These are phyloP conservation scores for Uronychia binucleata DNA, from an alignment of 73 alveolate species.

Conservation along the genomic window DNA sequence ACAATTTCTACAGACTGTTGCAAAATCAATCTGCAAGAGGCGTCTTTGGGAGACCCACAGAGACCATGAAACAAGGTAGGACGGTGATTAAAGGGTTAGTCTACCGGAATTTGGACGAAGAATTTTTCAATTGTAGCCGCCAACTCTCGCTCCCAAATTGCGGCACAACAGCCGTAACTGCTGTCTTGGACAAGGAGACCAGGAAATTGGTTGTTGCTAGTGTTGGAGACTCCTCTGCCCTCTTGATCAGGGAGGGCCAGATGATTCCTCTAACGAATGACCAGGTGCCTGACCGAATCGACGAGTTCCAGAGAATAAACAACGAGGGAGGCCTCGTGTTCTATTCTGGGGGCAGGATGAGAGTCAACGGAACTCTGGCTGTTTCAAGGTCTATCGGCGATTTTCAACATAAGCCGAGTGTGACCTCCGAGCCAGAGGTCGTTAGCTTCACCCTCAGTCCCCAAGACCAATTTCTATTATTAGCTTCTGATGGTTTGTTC, in stretches of 20 bases:
- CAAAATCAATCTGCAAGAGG: background rate
- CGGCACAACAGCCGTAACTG: background rate
- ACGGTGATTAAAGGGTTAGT: background rate
- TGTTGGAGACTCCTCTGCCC: constrained; percentile 34
- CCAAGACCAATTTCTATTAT: constrained; percentile 6
- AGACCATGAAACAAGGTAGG: constrained; percentile 3
- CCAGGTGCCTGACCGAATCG: background rate
- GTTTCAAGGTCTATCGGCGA: constrained; percentile 23
- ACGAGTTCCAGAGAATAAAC: constrained; percentile 7
- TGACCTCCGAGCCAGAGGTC: constrained; percentile 21
- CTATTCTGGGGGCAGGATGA: background rate
- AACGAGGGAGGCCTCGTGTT: constrained; percentile 1
- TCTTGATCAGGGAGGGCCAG: background rate
- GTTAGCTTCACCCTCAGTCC: background rate
- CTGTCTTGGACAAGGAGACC: background rate
- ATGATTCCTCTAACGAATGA: constrained; percentile 11
- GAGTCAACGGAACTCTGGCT: constrained; percentile 9
- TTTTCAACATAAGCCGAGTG: constrained; percentile 4
- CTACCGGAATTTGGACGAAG: background rate
- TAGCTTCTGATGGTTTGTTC: constrained; percentile 13
- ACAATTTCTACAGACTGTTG: background rate
- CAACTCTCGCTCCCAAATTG: background rate
- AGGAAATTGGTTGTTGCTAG: constrained; percentile 5
- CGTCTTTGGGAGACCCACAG: background rate
- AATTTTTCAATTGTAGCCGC: constrained; percentile 1